Evolutionary conservation across 2,329 filamentous ascomycete genomes (phyloP).

Genomic region (Rhinocladiella mackenziei): DNA sequence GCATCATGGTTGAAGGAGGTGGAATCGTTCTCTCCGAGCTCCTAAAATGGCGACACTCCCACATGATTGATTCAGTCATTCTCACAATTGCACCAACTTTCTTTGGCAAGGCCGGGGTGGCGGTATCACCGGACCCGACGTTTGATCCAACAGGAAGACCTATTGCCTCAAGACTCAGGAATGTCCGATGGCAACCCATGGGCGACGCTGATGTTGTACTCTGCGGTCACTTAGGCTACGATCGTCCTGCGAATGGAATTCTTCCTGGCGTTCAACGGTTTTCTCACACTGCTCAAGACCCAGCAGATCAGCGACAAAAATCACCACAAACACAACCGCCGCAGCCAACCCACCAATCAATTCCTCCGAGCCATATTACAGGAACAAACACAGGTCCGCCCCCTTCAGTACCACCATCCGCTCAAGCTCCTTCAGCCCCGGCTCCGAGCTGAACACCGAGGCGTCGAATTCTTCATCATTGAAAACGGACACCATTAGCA

Average conservation of each 20-base stretch:
- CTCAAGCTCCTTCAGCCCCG: too few relatives aligned
- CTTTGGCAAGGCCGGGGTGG: slow-evolving; percentile 78
- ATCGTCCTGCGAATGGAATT: slow-evolving; percentile 19
- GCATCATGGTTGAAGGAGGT: slow-evolving; percentile 91
- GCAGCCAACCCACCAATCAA: background rate
- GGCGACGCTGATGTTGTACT: slow-evolving; percentile 75
- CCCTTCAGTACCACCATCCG: too few relatives aligned
- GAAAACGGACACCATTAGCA: too few relatives aligned
- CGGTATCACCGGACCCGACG: slow-evolving; percentile 61
- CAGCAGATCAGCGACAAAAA: slow-evolving; percentile 1
- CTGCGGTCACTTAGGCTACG: slow-evolving; percentile 58
- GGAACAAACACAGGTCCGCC: too few relatives aligned
- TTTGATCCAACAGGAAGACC: slow-evolving; percentile 52
- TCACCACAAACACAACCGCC: background rate
- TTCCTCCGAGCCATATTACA: too few relatives aligned
- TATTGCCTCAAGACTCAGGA: slow-evolving; percentile 58
- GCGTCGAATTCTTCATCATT: too few relatives aligned
- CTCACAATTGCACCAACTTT: slow-evolving; percentile 87
- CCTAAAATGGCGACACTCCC: slow-evolving; percentile 57
- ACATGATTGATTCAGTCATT: slow-evolving; percentile 72
- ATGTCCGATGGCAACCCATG: slow-evolving; percentile 70
- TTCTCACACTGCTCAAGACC: background rate
- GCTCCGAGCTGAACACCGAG: too few relatives aligned
- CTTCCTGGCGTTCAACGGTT: slow-evolving; percentile 14
- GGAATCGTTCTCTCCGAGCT: slow-evolving; percentile 77